phyloP scores from a whole-genome alignment of 2,329 filamentous ascomycete species.

The Talaromyces rugulosus region DNA sequence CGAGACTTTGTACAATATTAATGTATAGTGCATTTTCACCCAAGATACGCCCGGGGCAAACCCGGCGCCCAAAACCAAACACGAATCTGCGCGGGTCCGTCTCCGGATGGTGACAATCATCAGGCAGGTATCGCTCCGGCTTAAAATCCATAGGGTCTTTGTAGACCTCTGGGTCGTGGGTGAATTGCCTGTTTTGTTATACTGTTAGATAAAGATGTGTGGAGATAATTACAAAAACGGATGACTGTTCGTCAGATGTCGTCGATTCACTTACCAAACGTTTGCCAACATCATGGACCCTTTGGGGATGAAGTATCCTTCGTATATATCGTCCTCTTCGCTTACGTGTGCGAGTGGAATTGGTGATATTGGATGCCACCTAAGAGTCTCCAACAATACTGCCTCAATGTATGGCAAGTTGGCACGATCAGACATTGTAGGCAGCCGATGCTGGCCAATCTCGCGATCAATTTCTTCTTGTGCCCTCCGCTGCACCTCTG shows the following conservation, averaged over 20 bases:
- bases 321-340: slow-evolving; percentile 53
- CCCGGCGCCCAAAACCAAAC: neutral
- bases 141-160: neutral
- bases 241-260: neutral
- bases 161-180: neutral
- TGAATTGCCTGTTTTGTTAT: neutral
- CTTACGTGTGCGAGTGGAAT: slow-evolving; percentile 45
- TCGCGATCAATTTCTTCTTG: slow-evolving; percentile 30
- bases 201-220: neutral
- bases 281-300: slow-evolving; percentile 39
- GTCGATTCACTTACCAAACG: neutral
- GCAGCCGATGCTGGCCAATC: slow-evolving; percentile 23
- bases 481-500: slow-evolving; percentile 34
- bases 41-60: neutral
- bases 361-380: slow-evolving; percentile 38
- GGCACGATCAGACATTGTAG: slow-evolving; percentile 24
- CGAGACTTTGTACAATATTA: neutral
- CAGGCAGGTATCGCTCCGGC: neutral
- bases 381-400: slow-evolving; percentile 25
- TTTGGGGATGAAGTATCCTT: slow-evolving; percentile 54
- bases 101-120: neutral
- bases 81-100: neutral
- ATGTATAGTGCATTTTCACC: neutral
- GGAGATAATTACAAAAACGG: neutral
- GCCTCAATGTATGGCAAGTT: slow-evolving; percentile 27